These are phyloP conservation scores for Salvia rosmarinus DNA, from an alignment of 257 asterid species.

Conservation along the genomic window DNA sequence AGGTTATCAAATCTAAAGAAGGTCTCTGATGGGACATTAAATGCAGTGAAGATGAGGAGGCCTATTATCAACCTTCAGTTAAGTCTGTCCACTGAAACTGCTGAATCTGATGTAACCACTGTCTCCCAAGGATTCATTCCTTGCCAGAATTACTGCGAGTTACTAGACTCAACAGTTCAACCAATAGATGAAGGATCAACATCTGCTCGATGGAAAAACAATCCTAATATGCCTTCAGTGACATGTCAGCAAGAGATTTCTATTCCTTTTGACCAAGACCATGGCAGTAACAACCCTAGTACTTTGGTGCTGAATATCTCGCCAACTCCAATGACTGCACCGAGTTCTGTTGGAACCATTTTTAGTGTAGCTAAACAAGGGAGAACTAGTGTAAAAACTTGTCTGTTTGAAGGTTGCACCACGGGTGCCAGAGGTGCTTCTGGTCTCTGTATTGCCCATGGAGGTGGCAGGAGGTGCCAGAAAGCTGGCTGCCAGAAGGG, in stretches of 20 bases:
- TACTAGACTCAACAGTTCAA: constrained; percentile 34
- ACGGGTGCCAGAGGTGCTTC: constrained; percentile 77
- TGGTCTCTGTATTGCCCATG: constrained; percentile 70
- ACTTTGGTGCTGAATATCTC: constrained; percentile 41
- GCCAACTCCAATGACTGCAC: constrained; percentile 1
- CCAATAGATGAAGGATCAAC: constrained; percentile 67
- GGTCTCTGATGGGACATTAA: constrained; percentile 27
- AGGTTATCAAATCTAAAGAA: constrained; percentile 24
- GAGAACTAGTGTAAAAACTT: constrained; percentile 42
- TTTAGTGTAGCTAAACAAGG: constrained; percentile 36
- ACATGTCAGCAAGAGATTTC: constrained; percentile 18
- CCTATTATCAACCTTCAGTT: constrained; percentile 59
- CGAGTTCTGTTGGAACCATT: constrained; percentile 29
- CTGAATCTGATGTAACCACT: constrained; percentile 54
- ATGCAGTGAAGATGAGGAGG: constrained; percentile 30
- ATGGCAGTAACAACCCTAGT: constrained; percentile 19
- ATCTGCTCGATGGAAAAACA: constrained; percentile 60
- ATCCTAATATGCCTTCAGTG: constrained; percentile 50
- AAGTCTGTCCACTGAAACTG: constrained; percentile 55
- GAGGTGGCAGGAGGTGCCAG: constrained; percentile 74
- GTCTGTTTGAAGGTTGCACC: constrained; percentile 56
- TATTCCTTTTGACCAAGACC: constrained; percentile 26
- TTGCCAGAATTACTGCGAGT: constrained; percentile 31
- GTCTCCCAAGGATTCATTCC: constrained; percentile 41
- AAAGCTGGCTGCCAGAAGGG: constrained; percentile 64